These are phyloP conservation scores for Stagonosporopsis vannaccii DNA, from an alignment of 2,329 filamentous ascomycete genomes.

Conservation along the genomic window DNA sequence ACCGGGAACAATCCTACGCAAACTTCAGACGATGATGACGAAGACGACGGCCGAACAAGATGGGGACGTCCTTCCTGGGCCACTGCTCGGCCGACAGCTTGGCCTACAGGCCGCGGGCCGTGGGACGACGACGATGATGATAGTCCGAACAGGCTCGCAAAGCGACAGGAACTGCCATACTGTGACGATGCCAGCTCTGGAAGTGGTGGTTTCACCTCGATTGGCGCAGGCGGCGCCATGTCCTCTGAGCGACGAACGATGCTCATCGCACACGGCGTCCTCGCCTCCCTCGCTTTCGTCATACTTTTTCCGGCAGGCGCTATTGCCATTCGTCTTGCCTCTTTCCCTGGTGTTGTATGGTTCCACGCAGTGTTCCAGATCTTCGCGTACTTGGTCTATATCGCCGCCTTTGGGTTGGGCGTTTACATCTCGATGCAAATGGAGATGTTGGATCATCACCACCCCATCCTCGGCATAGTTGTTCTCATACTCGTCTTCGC, in stretches of 20 bases:
- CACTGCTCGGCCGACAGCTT: constrained; percentile 28
- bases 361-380: constrained; percentile 57
- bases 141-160: constrained; percentile 8
- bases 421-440: constrained; percentile 56
- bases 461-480: constrained; percentile 63
- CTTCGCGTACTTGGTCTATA: constrained; percentile 56
- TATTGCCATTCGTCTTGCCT: constrained; percentile 53
- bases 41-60: constrained; percentile 8
- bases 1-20: constrained; percentile 11
- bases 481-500: constrained; percentile 61
- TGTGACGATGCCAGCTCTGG: constrained; percentile 36
- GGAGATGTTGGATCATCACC: constrained; percentile 49
- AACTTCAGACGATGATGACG: constrained; percentile 9
- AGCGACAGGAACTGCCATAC: constrained; percentile 37
- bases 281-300: constrained; percentile 55
- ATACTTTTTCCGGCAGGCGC: constrained; percentile 55
- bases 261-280: constrained; percentile 53
- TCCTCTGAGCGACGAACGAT: constrained; percentile 36
- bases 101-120: constrained; percentile 18
- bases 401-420: constrained; percentile 60
- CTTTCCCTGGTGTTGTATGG: constrained; percentile 54
- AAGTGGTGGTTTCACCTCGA: constrained; percentile 24
- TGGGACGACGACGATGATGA: constrained; percentile 6
- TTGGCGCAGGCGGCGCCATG: constrained; percentile 13
- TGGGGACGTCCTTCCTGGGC: constrained; percentile 12